Evolutionary conservation across 1,284 basidiomycete genomes (phyloP).

Genomic region (Leccinum subrobustum): DNA sequence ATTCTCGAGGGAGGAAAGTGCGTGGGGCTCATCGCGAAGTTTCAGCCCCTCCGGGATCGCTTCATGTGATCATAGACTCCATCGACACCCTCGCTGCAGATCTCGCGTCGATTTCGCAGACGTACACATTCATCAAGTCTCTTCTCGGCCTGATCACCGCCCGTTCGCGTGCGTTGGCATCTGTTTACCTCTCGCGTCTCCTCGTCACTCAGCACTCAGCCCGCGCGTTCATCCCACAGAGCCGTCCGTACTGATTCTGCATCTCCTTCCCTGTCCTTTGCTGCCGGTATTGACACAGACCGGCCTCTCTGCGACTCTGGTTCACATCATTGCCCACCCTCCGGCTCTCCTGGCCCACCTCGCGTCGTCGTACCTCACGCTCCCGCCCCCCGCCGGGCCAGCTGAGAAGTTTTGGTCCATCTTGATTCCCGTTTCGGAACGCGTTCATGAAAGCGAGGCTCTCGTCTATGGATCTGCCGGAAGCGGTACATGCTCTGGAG

Average conservation of each 20-base stretch:
- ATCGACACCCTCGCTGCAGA: conserved; percentile 61
- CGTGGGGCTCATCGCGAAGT: conserved; percentile 11
- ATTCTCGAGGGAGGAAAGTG: neutral
- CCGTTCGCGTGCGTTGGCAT: conserved; percentile 44
- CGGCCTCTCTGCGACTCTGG: conserved; percentile 63
- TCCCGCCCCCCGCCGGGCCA: conserved; percentile 61
- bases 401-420: conserved; percentile 74
- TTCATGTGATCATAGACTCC: conserved; percentile 66
- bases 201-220: conserved; percentile 4
- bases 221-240: conserved; percentile 34
- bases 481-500: conserved; percentile 45
- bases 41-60: conserved; percentile 41
- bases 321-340: conserved; percentile 66
- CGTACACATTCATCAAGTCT: conserved; percentile 50
- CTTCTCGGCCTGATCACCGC: conserved; percentile 43
- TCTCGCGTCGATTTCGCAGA: conserved; percentile 50
- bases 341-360: conserved; percentile 62
- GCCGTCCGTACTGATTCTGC: conserved; percentile 65
- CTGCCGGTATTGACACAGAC: conserved; percentile 58
- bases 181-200: neutral
- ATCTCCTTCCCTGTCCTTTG: conserved; percentile 54
- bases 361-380: conserved; percentile 62
- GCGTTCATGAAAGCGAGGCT: conserved; percentile 55
- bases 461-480: conserved; percentile 58
- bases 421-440: conserved; percentile 65